Evolutionary conservation across 2,329 filamentous ascomycete genomes (phyloP).

Genomic region (Aspergillus tamarii): DNA sequence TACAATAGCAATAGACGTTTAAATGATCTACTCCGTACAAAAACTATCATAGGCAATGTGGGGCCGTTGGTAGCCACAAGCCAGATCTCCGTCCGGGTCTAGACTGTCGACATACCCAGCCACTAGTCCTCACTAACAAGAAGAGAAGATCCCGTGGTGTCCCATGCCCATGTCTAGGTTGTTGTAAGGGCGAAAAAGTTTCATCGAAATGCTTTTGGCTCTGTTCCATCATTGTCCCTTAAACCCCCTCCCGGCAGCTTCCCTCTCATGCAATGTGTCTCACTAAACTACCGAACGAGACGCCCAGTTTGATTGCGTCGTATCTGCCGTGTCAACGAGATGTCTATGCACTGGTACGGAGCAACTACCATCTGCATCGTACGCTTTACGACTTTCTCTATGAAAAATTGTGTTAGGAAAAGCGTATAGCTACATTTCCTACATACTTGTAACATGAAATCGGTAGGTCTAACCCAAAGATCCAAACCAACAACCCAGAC

Average conservation of each 20-base stretch:
- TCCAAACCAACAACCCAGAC: too few species aligned
- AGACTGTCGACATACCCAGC: too few species aligned
- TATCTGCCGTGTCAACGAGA: not conserved
- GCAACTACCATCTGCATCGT: not conserved
- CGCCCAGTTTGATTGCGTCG: not conserved
- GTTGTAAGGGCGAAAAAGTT: too few species aligned
- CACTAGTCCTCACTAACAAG: not conserved
- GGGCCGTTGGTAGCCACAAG: too few species aligned
- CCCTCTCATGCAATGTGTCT: not conserved
- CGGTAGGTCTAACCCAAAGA: too few species aligned
- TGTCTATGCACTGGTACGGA: not conserved
- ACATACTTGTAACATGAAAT: too few species aligned
- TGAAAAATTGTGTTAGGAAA: not conserved
- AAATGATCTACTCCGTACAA: too few species aligned
- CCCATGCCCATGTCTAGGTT: not conserved
- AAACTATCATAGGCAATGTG: too few species aligned
- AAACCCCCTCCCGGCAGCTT: not conserved
- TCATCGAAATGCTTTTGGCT: not conserved
- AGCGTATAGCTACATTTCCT: too few species aligned
- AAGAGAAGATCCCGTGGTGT: not conserved
- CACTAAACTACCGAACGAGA: not conserved
- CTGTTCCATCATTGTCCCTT: not conserved
- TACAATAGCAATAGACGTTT: too few species aligned
- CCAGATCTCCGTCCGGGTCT: too few species aligned
- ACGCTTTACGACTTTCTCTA: not conserved